Evolutionary conservation across 2,329 filamentous ascomycete genomes (phyloP).

Genomic region (Fusarium nanum): DNA sequence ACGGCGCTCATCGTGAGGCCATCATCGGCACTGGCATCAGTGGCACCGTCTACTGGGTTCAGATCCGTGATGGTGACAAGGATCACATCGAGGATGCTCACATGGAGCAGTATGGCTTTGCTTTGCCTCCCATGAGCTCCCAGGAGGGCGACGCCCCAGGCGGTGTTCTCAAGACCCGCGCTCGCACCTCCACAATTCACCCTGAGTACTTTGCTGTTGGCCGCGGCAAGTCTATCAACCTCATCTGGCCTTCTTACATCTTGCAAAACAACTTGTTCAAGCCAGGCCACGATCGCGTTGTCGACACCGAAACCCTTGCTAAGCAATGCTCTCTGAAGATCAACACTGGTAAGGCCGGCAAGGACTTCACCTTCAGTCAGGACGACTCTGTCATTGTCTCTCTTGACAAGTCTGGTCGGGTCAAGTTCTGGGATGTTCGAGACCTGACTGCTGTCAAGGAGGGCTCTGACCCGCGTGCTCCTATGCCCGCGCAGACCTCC

Average conservation of each 20-base stretch:
- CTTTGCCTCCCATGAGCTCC: conserved; percentile 85
- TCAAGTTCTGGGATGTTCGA: conserved; percentile 98
- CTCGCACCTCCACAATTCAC: conserved; percentile 87
- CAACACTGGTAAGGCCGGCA: conserved; percentile 96
- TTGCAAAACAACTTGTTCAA: conserved; percentile 73
- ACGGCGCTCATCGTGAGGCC: conserved; percentile 74
- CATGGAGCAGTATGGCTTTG: conserved; percentile 86
- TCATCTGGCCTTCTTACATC: conserved; percentile 78
- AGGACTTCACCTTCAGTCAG: conserved; percentile 97
- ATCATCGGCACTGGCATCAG: conserved; percentile 94
- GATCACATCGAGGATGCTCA: conserved; percentile 83
- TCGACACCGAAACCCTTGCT: conserved; percentile 89
- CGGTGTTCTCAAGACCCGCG: conserved; percentile 94
- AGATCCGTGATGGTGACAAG: conserved; percentile 79
- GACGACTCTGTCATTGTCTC: conserved; percentile 95
- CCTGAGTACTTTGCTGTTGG: conserved; percentile 96
- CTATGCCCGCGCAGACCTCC: conserved; percentile 66
- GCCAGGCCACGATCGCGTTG: conserved; percentile 72
- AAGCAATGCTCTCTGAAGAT: conserved; percentile 91
- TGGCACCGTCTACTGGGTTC: conserved; percentile 95
- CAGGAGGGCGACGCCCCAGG: conserved; percentile 92
- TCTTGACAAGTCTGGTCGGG: conserved; percentile 93
- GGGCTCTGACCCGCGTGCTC: conserved; percentile 61
- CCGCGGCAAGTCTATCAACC: conserved; percentile 94
- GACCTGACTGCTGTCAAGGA: conserved; percentile 72